Evolutionary conservation across 208 protist genomes (phyloP).

Genomic region (Leishmania tarentolae): DNA sequence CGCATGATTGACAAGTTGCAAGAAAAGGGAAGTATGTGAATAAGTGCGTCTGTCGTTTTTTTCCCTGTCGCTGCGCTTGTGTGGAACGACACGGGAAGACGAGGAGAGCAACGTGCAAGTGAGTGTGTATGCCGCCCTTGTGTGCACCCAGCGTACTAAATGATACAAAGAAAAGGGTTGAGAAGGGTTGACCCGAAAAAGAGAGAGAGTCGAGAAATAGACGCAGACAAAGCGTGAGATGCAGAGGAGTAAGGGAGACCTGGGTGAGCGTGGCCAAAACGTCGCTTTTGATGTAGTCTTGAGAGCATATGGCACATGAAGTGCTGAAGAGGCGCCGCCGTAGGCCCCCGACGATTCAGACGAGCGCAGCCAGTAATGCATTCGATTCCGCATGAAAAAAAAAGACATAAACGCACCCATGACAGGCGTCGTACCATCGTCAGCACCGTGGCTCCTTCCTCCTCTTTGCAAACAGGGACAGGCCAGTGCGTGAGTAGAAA

Average conservation of each 20-base stretch:
- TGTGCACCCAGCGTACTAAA: constrained; percentile 6
- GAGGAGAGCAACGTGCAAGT: not conserved
- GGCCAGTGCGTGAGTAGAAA: not conserved
- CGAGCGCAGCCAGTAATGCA: too few relatives aligned
- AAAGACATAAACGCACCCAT: not conserved
- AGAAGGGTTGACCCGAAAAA: not conserved
- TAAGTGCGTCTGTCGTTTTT: not conserved
- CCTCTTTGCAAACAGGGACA: not conserved
- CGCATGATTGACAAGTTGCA: constrained; percentile 24
- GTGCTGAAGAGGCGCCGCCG: not conserved
- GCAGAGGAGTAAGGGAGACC: not conserved
- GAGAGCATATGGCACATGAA: not conserved
- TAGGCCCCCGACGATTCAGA: not conserved
- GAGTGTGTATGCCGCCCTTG: not conserved
- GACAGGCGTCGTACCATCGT: not conserved
- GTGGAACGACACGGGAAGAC: not conserved
- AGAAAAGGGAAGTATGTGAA: constrained; percentile 6
- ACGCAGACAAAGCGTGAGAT: not conserved
- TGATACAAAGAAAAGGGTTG: not conserved
- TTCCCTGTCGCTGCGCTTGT: not conserved
- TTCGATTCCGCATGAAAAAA: not conserved
- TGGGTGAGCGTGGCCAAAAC: too few relatives aligned
- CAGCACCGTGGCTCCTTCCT: not conserved
- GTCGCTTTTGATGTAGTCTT: not conserved
- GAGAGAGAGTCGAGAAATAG: not conserved